phyloP scores from a whole-genome alignment of 805 yeast genomes.

The Hanseniaspora valbyensis region DNA sequence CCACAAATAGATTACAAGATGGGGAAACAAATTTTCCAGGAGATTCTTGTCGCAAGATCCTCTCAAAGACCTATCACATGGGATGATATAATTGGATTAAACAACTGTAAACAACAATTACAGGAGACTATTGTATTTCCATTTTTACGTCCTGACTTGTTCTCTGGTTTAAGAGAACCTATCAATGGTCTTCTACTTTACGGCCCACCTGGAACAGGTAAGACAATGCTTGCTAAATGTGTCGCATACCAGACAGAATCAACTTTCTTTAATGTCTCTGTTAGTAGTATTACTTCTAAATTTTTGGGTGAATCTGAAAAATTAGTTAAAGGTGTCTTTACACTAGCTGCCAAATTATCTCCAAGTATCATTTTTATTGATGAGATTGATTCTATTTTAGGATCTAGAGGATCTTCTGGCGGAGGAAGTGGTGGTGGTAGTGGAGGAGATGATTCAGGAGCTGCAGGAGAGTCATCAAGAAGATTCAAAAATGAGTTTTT shows the following conservation, averaged over 20 bases:
- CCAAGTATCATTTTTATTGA: slow-evolving; percentile 93
- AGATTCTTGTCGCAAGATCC: slow-evolving; percentile 81
- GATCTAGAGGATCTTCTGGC: slow-evolving; percentile 46
- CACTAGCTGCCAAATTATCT: slow-evolving; percentile 70
- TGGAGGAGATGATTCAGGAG: slow-evolving; percentile 32
- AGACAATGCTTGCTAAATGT: slow-evolving; percentile 92
- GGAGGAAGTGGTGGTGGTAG: slow-evolving; percentile 30
- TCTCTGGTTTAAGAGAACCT: slow-evolving; percentile 84
- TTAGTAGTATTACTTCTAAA: slow-evolving; percentile 79
- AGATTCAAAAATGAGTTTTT: slow-evolving; percentile 86
- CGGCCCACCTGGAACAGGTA: slow-evolving; percentile 99
- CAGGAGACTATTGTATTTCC: slow-evolving; percentile 96
- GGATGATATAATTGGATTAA: slow-evolving; percentile 92
- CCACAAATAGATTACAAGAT: slow-evolving; percentile 68
- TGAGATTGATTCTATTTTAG: slow-evolving; percentile 84
- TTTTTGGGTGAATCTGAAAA: slow-evolving; percentile 90
- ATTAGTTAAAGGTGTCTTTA: slow-evolving; percentile 76
- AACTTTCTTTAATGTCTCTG: slow-evolving; percentile 83
- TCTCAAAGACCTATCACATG: slow-evolving; percentile 54
- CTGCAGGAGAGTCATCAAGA: slow-evolving; percentile 75
- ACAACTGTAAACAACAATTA: slow-evolving; percentile 73
- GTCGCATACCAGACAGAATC: slow-evolving; percentile 92
- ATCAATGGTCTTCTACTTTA: slow-evolving; percentile 90
- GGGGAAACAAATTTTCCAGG: slow-evolving; percentile 75
- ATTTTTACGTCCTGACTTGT: slow-evolving; percentile 83